phyloP scores from a whole-genome alignment of 2,329 filamentous ascomycete species.

The Juglanconis sp. region DNA sequence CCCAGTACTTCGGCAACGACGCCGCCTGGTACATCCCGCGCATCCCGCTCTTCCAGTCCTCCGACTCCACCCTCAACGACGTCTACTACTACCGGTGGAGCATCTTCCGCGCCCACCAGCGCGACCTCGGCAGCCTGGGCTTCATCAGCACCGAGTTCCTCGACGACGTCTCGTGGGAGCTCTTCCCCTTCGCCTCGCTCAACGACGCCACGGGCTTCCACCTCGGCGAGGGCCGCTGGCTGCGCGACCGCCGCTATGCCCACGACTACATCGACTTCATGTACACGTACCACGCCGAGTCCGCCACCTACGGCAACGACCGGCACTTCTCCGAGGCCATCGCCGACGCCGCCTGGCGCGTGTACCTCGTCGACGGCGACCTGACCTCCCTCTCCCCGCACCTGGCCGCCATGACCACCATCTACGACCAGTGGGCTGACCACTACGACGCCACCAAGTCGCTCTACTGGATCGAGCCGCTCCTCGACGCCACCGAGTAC shows the following conservation, averaged over 20 bases:
- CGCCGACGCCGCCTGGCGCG: constrained; percentile 36
- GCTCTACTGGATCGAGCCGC: constrained; percentile 39
- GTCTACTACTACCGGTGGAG: constrained; percentile 46
- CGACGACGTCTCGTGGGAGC: constrained; percentile 40
- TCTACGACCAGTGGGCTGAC: constrained; percentile 36
- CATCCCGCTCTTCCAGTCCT: constrained; percentile 37
- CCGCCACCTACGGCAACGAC: constrained; percentile 27
- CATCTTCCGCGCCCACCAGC: constrained; percentile 41
- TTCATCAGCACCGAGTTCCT: constrained; percentile 44
- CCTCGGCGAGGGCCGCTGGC: constrained; percentile 41
- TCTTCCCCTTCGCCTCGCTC: constrained; percentile 37
- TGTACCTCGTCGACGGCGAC: constrained; percentile 40
- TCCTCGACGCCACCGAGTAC: constrained; percentile 42
- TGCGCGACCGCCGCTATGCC: constrained; percentile 39
- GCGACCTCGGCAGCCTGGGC: constrained; percentile 37
- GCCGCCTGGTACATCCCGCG: constrained; percentile 35
- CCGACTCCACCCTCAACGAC: constrained; percentile 33
- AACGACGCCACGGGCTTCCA: constrained; percentile 44
- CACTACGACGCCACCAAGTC: constrained; percentile 35
- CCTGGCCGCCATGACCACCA: constrained; percentile 32
- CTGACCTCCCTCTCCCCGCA: constrained; percentile 28
- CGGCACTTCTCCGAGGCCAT: constrained; percentile 42
- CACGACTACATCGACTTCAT: constrained; percentile 41
- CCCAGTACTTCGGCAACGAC: constrained; percentile 36
- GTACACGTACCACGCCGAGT: constrained; percentile 29